A percentile compares a stretch with the other conserved stretches of the same genome.
These are phyloP conservation scores for Rhizophora apiculata DNA, from an alignment of 345 rosid genomes.

Conservation along the genomic window DNA sequence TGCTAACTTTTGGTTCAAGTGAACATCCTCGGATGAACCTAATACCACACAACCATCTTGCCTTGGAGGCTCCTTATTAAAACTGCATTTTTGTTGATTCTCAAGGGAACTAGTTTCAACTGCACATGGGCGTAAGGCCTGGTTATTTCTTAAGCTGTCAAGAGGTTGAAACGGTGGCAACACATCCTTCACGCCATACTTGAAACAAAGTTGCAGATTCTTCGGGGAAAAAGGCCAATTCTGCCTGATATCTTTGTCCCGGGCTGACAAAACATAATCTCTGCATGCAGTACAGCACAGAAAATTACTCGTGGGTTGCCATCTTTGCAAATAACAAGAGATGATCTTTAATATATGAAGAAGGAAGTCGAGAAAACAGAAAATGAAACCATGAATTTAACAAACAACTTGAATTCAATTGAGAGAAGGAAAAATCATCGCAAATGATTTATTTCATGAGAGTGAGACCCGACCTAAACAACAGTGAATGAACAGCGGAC, in stretches of 20 bases:
- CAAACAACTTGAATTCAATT: too few relatives aligned
- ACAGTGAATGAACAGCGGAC: too few relatives aligned
- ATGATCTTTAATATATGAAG: not conserved
- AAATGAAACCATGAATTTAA: too few relatives aligned
- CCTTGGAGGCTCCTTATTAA: constrained; percentile 24
- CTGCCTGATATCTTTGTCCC: constrained; percentile 72
- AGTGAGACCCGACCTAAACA: too few relatives aligned
- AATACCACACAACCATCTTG: constrained; percentile 25
- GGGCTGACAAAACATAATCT: constrained; percentile 72
- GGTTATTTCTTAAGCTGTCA: constrained; percentile 37
- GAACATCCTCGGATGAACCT: constrained; percentile 32
- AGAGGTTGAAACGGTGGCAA: constrained; percentile 78
- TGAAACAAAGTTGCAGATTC: constrained; percentile 70
- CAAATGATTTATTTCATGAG: too few relatives aligned
- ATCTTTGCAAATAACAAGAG: not conserved
- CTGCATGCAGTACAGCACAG: constrained; percentile 37
- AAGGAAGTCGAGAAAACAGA: not conserved
- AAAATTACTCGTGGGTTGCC: not conserved
- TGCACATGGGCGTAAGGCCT: constrained; percentile 28
- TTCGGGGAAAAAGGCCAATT: constrained; percentile 89
- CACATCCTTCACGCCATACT: constrained; percentile 83
- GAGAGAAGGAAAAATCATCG: too few relatives aligned
- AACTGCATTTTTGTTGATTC: constrained; percentile 31
- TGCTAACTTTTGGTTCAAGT: constrained; percentile 26
- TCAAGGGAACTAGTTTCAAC: constrained; percentile 35